phyloP scores from a whole-genome alignment of 768 basidiomycete genomes.

The Crassisporium funariophilum region DNA sequence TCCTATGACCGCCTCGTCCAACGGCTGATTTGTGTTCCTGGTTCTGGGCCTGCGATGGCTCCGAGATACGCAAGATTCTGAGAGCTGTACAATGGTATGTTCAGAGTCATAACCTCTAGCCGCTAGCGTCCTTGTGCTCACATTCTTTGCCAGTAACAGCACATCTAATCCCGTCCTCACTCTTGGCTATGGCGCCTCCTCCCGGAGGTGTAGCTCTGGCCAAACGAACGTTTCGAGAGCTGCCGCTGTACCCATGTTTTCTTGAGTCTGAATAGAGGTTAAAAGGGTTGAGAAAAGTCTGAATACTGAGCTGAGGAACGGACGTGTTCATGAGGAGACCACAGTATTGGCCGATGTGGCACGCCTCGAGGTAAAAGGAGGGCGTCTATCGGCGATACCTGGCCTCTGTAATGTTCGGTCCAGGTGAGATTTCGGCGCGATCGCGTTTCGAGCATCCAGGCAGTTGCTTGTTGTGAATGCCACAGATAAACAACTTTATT shows the following conservation, averaged over 20 bases:
- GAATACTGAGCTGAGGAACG: slow-evolving; percentile 28
- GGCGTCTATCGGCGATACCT: no score
- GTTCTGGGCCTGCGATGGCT: slow-evolving; percentile 39
- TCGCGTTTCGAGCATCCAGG: no score
- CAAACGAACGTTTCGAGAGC: slow-evolving; percentile 57
- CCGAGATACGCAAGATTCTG: slow-evolving; percentile 59
- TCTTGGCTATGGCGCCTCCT: slow-evolving; percentile 68
- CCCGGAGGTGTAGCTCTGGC: slow-evolving; percentile 61
- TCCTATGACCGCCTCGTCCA: slow-evolving; percentile 63
- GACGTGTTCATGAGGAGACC: slow-evolving; percentile 1
- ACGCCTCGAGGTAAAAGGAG: no score
- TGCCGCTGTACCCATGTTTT: slow-evolving; percentile 41
- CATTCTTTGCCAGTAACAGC: slow-evolving; percentile 83
- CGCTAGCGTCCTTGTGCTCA: slow-evolving; percentile 30
- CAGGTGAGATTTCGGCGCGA: no score
- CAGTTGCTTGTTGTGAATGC: no score
- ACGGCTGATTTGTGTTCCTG: slow-evolving; percentile 53
- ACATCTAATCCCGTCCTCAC: slow-evolving; percentile 65
- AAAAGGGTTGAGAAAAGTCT: slow-evolving; percentile 29
- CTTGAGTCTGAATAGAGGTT: slow-evolving; percentile 45
- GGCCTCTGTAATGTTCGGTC: no score
- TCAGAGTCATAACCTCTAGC: not conserved
- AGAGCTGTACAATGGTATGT: slow-evolving; percentile 42
- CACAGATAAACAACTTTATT: no score
- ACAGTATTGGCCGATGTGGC: no score